Base-by-base conservation (phyloP, 176 grass and related monocot species). In the Dendrocalamus sinicus region DNA sequence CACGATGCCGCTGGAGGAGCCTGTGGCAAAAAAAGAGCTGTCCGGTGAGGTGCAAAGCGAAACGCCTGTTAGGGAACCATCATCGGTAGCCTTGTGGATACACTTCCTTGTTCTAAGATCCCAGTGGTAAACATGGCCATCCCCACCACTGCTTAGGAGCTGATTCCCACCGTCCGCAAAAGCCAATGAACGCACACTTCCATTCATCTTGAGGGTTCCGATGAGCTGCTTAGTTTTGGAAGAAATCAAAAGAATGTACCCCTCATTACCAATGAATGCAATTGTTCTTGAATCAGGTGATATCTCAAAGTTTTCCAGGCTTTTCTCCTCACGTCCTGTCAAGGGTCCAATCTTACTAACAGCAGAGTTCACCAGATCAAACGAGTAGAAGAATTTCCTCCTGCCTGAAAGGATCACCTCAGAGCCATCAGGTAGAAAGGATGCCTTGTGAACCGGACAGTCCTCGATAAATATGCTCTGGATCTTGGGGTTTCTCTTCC, bases 141-240 rank as follows among this genome's bases (percentile, higher is more conserved):
- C 93, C 45, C 91, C 91, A 15, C 93, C 93, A 59, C 88, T 83
- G 28, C 88, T 93, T n/a, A 95, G 16, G 51, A 95, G 81, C 78
- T 94, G 89, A 30, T 86, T 86, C 19, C 93, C 93, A 55, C 87
- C 86, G 7, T 94, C 74, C 2, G 45, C 81, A 92, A 98, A 98
- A 80, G 93, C 88, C 28, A 98, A 53, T 65, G 86, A 89, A 61
- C 90, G 83, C 45, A 89, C 93, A 3, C 72, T 94, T 72, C 93
- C 91, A 8, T 95, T 98, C 93, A 98, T 94, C 85, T 98, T 98
- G 4, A 98, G 41, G 76, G 93, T 98, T 55, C 88, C 93, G 32
- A 94, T 95, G 51, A 95, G 70, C 41, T 98, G 89, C 76, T 94
- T 94, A 48, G 93, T 92, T 89, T 84, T 93, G 39, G 93, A 85